A percentile compares a stretch with the other conserved stretches of the same genome.
Evolutionary conservation across 345 rosid species (phyloP).

Genomic region (Carallia pectinifolia): DNA sequence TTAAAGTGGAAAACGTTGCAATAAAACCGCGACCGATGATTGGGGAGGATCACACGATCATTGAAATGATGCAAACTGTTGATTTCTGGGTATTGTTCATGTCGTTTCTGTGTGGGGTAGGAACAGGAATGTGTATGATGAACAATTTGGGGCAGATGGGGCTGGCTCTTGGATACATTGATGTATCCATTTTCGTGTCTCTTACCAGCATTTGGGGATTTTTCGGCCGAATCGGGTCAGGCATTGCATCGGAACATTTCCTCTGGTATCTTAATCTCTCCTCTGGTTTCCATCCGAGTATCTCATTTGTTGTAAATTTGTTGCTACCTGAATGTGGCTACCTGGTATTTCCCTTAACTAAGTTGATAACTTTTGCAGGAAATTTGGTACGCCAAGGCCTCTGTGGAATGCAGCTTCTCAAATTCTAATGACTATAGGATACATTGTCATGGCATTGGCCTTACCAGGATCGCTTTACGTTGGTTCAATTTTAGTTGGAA

Average conservation of each 20-base stretch:
- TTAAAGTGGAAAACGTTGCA: slow-evolving; percentile 14
- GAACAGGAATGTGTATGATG: slow-evolving; percentile 55
- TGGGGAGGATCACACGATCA: slow-evolving; percentile 57
- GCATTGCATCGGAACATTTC: slow-evolving; percentile 44
- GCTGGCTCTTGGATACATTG: slow-evolving; percentile 49
- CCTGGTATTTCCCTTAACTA: neutral
- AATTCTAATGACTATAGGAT: slow-evolving; percentile 48
- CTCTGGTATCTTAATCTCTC: slow-evolving; percentile 31
- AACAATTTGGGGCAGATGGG: slow-evolving; percentile 71
- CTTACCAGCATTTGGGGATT: slow-evolving; percentile 65
- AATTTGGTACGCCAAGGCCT: slow-evolving; percentile 50
- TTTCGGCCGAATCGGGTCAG: slow-evolving; percentile 54
- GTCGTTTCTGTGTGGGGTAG: slow-evolving; percentile 56
- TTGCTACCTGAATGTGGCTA: neutral
- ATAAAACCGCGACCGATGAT: slow-evolving; percentile 29
- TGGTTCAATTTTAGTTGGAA: slow-evolving; percentile 52
- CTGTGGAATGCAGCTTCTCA: slow-evolving; percentile 55
- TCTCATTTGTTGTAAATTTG: neutral
- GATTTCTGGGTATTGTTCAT: slow-evolving; percentile 63
- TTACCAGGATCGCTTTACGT: slow-evolving; percentile 56
- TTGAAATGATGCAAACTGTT: slow-evolving; percentile 34
- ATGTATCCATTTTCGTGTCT: slow-evolving; percentile 52
- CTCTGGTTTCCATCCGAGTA: neutral
- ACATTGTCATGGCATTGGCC: slow-evolving; percentile 48
- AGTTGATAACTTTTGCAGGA: slow-evolving; percentile 25